A percentile compares a stretch with the other conserved stretches of the same genome.
phyloP scores from a whole-genome alignment of 1,284 basidiomycete genomes.

The Lentinula novae-zelandiae region DNA sequence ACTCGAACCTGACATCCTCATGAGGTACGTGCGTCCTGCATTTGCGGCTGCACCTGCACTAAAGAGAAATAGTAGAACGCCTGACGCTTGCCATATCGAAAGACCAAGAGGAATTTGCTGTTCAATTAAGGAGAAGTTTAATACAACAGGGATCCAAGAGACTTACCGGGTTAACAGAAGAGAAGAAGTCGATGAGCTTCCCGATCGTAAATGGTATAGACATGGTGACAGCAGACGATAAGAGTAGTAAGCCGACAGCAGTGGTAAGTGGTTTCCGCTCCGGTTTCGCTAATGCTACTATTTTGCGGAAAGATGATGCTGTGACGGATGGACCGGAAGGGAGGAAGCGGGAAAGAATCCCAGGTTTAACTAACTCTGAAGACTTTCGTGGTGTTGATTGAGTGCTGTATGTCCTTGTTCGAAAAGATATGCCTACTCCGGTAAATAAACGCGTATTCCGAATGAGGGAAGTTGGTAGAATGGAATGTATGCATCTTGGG shows the following conservation, averaged over 20 bases:
- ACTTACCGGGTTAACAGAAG: constrained; percentile 64
- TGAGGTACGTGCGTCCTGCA: constrained; percentile 83
- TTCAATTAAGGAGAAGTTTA: constrained; percentile 13
- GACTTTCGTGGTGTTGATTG: not conserved
- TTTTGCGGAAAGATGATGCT: constrained; percentile 68
- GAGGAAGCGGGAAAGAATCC: constrained; percentile 20
- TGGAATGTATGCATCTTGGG: not conserved
- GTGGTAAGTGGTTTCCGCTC: constrained; percentile 71
- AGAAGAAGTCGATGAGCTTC: constrained; percentile 90
- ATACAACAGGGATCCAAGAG: not conserved
- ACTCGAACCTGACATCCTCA: constrained; percentile 73
- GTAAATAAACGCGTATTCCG: not conserved
- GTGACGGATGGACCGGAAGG: constrained; percentile 31
- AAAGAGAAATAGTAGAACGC: constrained; percentile 75
- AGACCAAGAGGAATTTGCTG: constrained; percentile 78
- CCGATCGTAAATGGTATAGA: constrained; percentile 89
- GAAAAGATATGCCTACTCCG: not conserved
- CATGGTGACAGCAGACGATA: constrained; percentile 83
- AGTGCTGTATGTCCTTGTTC: not conserved
- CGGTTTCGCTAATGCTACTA: constrained; percentile 72
- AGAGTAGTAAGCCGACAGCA: constrained; percentile 65
- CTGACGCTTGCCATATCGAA: constrained; percentile 79
- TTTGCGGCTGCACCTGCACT: constrained; percentile 87
- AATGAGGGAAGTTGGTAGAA: not conserved
- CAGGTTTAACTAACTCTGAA: not conserved